These are phyloP conservation scores for Calonectria pteridis DNA, from an alignment of 2,329 filamentous ascomycete species.

Conservation along the genomic window DNA sequence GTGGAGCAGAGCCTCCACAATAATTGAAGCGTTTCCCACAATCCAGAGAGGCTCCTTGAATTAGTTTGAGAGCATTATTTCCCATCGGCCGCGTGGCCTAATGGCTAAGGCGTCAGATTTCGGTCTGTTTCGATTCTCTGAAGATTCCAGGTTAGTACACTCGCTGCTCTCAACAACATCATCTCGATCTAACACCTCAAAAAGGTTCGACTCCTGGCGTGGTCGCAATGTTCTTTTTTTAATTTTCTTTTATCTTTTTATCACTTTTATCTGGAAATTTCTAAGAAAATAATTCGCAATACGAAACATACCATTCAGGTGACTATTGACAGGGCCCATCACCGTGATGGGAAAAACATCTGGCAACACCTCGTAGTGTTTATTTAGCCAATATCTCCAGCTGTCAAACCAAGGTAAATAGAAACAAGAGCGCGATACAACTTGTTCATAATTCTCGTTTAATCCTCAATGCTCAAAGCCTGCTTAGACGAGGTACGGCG, in stretches of 20 bases:
- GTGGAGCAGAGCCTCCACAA: neutral
- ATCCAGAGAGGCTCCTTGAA: neutral
- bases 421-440: too few species aligned
- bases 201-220: constrained; percentile 43
- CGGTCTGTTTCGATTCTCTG: constrained; percentile 35
- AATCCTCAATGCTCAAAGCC: too few species aligned
- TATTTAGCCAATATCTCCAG: too few species aligned
- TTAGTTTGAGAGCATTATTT: neutral
- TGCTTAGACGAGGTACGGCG: too few species aligned
- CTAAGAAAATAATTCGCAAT: neutral
- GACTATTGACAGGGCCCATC: too few species aligned
- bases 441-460: too few species aligned
- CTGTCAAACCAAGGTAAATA: too few species aligned
- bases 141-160: constrained; percentile 39
- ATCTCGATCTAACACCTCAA: constrained; percentile 9
- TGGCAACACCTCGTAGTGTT: too few species aligned
- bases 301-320: neutral
- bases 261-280: neutral
- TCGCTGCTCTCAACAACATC: neutral
- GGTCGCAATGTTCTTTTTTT: constrained; percentile 32
- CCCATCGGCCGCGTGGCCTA: constrained; percentile 39
- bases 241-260: neutral
- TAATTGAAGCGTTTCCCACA: neutral
- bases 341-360: too few species aligned
- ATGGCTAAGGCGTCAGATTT: constrained; percentile 44